These are phyloP conservation scores for Wolfiporia cocos DNA, from an alignment of 1,284 basidiomycete species.

Conservation along the genomic window DNA sequence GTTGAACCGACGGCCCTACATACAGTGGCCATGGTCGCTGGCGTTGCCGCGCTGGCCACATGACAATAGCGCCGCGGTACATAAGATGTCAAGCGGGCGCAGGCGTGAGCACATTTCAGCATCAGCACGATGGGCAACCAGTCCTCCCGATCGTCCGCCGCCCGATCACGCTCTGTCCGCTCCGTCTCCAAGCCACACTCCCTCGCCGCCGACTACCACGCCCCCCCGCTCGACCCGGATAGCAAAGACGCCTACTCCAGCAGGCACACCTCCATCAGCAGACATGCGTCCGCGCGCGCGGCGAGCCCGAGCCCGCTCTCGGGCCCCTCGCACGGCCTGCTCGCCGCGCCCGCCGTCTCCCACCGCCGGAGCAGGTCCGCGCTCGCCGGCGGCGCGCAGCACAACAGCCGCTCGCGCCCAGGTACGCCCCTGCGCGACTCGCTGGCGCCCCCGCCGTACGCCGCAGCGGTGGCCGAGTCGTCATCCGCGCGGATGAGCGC, in stretches of 20 bases:
- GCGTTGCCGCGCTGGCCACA: no score
- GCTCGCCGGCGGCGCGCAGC: conserved; percentile 1
- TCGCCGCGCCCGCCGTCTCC: conserved; percentile 1
- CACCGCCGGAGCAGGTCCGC: conserved; percentile 18
- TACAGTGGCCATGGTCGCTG: no score
- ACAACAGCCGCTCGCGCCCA: no score
- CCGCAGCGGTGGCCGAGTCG: conserved; percentile 11
- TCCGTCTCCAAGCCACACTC: conserved; percentile 10
- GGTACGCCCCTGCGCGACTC: background rate
- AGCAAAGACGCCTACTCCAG: no score
- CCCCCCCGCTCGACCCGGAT: no score
- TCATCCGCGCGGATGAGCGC: background rate
- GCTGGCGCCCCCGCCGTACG: conserved; percentile 15
- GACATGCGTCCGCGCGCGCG: no score
- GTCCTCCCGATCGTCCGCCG: conserved; percentile 12
- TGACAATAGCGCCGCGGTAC: no score
- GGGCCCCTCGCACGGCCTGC: background rate
- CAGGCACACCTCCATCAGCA: no score
- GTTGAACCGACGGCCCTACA: no score
- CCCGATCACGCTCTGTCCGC: background rate
- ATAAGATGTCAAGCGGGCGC: no score
- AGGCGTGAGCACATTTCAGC: no score
- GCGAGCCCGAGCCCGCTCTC: conserved; percentile 2
- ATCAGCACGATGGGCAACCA: conserved; percentile 14
- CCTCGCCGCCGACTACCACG: no score